phyloP scores from a whole-genome alignment of 2,329 filamentous ascomycete genomes.

The Xylariaceae sp. region DNA sequence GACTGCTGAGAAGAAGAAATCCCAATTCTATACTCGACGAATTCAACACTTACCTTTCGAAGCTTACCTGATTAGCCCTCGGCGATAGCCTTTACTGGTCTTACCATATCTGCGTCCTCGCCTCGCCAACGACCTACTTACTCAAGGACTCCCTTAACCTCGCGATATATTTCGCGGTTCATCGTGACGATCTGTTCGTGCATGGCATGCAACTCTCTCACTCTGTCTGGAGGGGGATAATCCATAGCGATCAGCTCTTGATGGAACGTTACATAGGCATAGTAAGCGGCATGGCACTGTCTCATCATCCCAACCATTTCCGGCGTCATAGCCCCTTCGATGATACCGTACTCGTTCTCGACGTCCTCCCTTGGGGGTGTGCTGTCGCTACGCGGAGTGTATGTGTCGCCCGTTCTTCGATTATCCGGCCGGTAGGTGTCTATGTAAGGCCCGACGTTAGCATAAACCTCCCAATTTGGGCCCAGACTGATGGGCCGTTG shows the following conservation, averaged over 20 bases:
- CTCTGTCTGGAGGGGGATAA: not conserved
- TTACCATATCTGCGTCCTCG: not conserved
- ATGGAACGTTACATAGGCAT: conserved; percentile 8
- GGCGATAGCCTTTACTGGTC: not conserved
- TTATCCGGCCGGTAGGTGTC: conserved; percentile 24
- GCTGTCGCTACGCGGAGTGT: not conserved
- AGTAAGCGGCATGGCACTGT: conserved; percentile 11
- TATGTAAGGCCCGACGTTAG: conserved; percentile 28
- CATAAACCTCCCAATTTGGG: conserved; percentile 17
- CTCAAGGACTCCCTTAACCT: conserved; percentile 5
- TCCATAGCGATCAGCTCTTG: conserved; percentile 5
- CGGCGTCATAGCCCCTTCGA: conserved; percentile 6
- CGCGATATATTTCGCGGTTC: conserved; percentile 23
- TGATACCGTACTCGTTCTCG: not conserved
- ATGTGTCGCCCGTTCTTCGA: conserved; percentile 1
- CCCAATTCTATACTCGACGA: not conserved
- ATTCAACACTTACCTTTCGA: not conserved
- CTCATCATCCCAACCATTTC: conserved; percentile 7
- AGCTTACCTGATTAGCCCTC: too few relatives aligned
- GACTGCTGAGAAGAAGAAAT: not conserved
- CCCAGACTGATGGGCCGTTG: conserved; percentile 7
- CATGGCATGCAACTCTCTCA: conserved; percentile 18
- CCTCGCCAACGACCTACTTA: not conserved
- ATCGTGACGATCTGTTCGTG: conserved; percentile 22
- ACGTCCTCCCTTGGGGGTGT: not conserved